A percentile compares a stretch with the other conserved stretches of the same genome.
Conservation (phyloP, 768 basidiomycete species). For the Phlegmacium glaucopus region DNA sequence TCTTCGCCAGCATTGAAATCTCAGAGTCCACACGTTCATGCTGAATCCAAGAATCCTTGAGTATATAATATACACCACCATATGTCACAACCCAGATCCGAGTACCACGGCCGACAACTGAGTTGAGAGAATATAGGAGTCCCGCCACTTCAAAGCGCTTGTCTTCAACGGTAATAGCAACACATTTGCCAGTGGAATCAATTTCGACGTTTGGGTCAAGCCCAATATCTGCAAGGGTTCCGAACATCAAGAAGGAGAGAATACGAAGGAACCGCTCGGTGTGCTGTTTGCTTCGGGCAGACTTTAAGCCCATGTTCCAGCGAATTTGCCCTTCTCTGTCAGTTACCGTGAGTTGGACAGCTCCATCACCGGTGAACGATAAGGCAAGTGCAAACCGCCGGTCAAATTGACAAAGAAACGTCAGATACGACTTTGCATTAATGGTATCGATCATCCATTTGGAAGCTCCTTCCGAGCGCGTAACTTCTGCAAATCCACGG, state of each 20-base stretch:
- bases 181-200: neutral
- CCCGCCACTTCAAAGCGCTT: slow-evolving; percentile 1
- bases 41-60: slow-evolving; percentile 10
- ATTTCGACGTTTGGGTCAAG: too few species aligned
- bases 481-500: neutral
- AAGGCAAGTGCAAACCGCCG: too few species aligned
- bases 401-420: too few species aligned
- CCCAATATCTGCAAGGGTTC: too few species aligned
- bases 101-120: slow-evolving; percentile 8
- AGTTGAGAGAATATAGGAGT: slow-evolving; percentile 4
- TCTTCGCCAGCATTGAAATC: neutral
- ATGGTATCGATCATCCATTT: neutral
- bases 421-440: neutral
- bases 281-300: too few species aligned
- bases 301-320: too few species aligned
- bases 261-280: too few species aligned
- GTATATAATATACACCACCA: neutral
- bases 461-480: neutral
- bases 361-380: too few species aligned
- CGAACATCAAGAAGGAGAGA: too few species aligned
- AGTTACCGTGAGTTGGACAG: too few species aligned
- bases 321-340: too few species aligned
- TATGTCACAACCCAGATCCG: slow-evolving; percentile 5
- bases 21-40: neutral
- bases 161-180: too few species aligned